phyloP scores from a whole-genome alignment of 2,329 filamentous ascomycete species.

The Cytospora leucostoma region DNA sequence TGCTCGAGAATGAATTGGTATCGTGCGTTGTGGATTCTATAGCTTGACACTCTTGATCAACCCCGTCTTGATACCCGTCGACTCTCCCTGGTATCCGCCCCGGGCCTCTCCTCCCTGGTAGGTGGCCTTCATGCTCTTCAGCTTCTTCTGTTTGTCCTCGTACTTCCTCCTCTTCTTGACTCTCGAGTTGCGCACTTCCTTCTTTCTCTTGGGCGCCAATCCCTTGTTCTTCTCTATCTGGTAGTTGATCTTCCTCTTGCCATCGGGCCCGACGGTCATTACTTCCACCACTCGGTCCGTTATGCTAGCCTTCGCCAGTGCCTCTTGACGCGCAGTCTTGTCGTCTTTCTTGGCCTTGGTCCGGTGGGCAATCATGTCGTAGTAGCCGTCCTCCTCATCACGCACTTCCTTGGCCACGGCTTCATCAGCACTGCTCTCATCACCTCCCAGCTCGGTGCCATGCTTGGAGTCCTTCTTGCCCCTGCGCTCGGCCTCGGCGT shows the following conservation, averaged over 20 bases:
- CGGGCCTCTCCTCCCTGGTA: constrained; percentile 85
- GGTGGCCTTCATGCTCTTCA: constrained; percentile 79
- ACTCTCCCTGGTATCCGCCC: constrained; percentile 86
- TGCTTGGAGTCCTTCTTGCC: constrained; percentile 66
- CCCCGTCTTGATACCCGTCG: constrained; percentile 92
- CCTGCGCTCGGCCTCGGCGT: constrained; percentile 83
- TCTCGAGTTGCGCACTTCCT: constrained; percentile 90
- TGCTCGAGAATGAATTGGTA: neutral
- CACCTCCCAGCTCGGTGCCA: constrained; percentile 67
- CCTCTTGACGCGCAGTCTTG: constrained; percentile 60
- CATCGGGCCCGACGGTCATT: constrained; percentile 74
- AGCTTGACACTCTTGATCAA: constrained; percentile 93
- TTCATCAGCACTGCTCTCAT: constrained; percentile 65
- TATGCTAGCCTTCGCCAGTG: constrained; percentile 62
- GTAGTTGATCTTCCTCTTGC: constrained; percentile 91
- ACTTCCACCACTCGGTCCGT: constrained; percentile 64
- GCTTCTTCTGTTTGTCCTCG: constrained; percentile 96
- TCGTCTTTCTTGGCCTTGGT: constrained; percentile 74
- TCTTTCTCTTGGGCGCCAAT: constrained; percentile 82
- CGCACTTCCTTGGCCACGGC: constrained; percentile 58
- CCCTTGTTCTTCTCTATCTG: constrained; percentile 98
- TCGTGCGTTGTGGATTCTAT: constrained; percentile 44
- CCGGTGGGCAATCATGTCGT: constrained; percentile 78
- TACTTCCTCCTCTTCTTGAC: constrained; percentile 99
- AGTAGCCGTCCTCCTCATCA: constrained; percentile 71